Conservation (phyloP, 2,329 filamentous ascomycete genomes). For the Botrytis porri region DNA sequence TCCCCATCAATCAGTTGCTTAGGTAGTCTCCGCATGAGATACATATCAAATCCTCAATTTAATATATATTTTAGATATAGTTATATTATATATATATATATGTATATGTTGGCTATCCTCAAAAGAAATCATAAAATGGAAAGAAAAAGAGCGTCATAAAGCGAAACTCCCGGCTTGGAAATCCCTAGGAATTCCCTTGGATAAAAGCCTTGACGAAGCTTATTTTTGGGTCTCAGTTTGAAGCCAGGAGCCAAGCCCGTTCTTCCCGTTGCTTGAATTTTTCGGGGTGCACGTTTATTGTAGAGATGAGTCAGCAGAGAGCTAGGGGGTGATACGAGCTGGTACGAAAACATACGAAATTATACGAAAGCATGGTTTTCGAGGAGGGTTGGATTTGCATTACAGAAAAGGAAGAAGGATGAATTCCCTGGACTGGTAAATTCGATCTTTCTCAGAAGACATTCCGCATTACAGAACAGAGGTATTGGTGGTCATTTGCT, state of each 20-base stretch:
- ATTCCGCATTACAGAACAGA: background rate
- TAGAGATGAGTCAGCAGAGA: background rate
- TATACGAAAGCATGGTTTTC: background rate
- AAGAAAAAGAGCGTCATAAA: background rate
- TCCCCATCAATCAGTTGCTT: background rate
- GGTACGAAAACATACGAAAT: background rate
- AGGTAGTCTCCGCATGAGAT: background rate
- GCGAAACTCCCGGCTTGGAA: background rate
- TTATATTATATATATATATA: too few species aligned
- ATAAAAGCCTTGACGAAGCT: background rate
- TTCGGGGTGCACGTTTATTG: background rate
- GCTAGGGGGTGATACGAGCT: background rate
- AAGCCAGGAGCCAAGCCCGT: conserved; percentile 5
- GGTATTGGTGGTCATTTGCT: background rate
- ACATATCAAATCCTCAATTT: background rate
- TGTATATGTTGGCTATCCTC: background rate
- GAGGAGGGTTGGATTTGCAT: background rate
- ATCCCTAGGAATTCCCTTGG: background rate
- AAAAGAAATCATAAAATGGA: background rate
- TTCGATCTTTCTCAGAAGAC: background rate
- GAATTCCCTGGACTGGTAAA: background rate
- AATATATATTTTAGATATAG: too few species aligned
- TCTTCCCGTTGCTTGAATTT: conserved; percentile 9
- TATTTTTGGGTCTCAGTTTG: background rate
- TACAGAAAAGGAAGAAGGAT: background rate